Evolutionary conservation across 164 flowering plant genomes (phyloP).

Genomic region (Vitis vinifera): DNA sequence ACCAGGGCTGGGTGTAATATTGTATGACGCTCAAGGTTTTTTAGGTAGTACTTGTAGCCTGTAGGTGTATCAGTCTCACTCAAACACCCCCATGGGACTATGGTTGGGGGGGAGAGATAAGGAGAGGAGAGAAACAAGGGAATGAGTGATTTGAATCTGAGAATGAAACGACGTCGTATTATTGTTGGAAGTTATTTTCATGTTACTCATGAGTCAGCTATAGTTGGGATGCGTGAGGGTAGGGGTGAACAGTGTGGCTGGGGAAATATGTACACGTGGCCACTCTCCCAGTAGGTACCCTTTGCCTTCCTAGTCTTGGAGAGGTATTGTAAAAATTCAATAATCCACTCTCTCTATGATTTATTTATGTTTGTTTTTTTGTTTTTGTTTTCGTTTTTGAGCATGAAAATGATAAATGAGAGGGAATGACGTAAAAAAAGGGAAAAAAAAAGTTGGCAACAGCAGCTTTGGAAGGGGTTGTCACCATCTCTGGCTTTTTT

Average conservation of each 20-base stretch:
- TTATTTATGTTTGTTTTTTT: no score
- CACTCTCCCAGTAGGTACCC: not conserved
- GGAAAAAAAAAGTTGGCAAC: no score
- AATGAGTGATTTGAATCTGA: not conserved
- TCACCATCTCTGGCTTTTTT: no score
- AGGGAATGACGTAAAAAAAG: no score
- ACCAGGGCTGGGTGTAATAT: not conserved
- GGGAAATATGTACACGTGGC: not conserved
- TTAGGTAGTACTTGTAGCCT: not conserved
- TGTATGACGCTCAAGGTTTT: not conserved
- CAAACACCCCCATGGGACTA: not conserved
- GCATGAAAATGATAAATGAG: no score
- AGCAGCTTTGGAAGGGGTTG: no score
- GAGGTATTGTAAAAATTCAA: no score
- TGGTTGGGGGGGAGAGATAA: not conserved
- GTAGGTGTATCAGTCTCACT: not conserved
- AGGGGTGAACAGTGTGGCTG: not conserved
- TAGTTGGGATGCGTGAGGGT: constrained; percentile 6
- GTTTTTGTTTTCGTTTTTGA: no score
- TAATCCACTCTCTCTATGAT: no score
- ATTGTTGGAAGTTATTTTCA: not conserved
- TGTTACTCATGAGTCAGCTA: not conserved
- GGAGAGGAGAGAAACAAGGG: not conserved
- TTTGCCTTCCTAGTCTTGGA: no score
- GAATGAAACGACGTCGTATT: constrained; percentile 6